phyloP scores from a whole-genome alignment of 768 basidiomycete species.

The Suillus ampliporus region DNA sequence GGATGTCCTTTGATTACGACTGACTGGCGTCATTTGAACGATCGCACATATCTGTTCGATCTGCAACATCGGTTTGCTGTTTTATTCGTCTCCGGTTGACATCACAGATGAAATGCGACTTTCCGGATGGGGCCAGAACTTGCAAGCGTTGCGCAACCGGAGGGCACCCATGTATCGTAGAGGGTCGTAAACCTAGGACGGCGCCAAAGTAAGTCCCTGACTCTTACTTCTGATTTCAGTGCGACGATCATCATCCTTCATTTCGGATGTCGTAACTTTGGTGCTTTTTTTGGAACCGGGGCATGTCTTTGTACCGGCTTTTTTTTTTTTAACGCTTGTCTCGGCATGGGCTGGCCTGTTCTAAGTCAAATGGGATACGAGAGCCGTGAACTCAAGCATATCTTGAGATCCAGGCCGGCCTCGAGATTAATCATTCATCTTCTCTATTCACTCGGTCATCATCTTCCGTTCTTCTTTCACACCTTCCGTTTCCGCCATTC shows the following conservation, averaged over 20 bases:
- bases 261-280: constrained; percentile 26
- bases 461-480: background rate
- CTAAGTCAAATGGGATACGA: constrained; percentile 23
- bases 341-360: constrained; percentile 14
- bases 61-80: constrained; percentile 19
- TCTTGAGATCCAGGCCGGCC: constrained; percentile 13
- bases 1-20: constrained; percentile 14
- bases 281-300: constrained; percentile 30
- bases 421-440: background rate
- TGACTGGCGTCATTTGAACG: constrained; percentile 9
- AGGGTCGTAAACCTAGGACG: constrained; percentile 78
- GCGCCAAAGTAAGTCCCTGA: constrained; percentile 75
- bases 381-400: constrained; percentile 18
- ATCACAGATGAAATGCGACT: constrained; percentile 84
- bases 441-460: constrained; percentile 7
- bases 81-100: constrained; percentile 18
- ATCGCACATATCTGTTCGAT: constrained; percentile 11
- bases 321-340: constrained; percentile 14
- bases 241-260: constrained; percentile 10
- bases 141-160: constrained; percentile 78
- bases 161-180: constrained; percentile 81
- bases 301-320: constrained; percentile 24
- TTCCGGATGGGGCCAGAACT: constrained; percentile 72
- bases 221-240: background rate
- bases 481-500: background rate